A percentile compares a stretch with the other conserved stretches of the same genome.
phyloP scores from a whole-genome alignment of 257 asterid genomes.

The Nicotiana attenuata region DNA sequence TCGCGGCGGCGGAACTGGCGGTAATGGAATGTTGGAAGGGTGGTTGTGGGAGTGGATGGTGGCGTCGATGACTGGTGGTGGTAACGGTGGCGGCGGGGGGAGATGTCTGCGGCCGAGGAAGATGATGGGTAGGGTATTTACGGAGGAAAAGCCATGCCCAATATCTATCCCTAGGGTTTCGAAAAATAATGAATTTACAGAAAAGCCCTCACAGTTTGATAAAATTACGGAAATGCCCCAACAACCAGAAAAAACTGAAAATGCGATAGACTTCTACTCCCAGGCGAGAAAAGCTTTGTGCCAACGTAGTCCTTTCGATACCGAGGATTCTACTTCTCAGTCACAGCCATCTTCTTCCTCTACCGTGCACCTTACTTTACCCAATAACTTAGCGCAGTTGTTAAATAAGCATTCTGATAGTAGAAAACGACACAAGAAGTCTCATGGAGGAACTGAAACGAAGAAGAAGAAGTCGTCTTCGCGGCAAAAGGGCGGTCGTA shows the following conservation, averaged over 20 bases:
- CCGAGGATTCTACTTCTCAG: slow-evolving; percentile 34
- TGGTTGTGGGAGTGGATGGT: slow-evolving; percentile 43
- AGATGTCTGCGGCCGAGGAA: slow-evolving; percentile 63
- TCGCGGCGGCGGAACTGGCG: not conserved
- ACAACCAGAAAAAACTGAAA: slow-evolving; percentile 12
- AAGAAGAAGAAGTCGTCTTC: slow-evolving; percentile 37
- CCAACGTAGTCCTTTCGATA: slow-evolving; percentile 66
- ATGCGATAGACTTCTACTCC: slow-evolving; percentile 47
- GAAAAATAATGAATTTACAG: slow-evolving; percentile 37
- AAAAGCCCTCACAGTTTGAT: slow-evolving; percentile 44
- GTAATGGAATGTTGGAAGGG: slow-evolving; percentile 26
- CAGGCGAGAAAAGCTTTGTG: slow-evolving; percentile 81
- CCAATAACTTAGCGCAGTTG: slow-evolving; percentile 57
- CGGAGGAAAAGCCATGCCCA: slow-evolving; percentile 39
- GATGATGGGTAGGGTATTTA: slow-evolving; percentile 45
- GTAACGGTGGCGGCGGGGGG: slow-evolving; percentile 36
- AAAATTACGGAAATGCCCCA: slow-evolving; percentile 48
- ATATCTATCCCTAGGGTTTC: slow-evolving; percentile 22
- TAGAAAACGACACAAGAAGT: slow-evolving; percentile 72
- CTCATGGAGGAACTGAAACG: slow-evolving; percentile 52
- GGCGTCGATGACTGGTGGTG: slow-evolving; percentile 61
- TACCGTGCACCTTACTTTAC: slow-evolving; percentile 42
- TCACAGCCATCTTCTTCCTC: slow-evolving; percentile 12
- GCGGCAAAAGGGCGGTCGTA: slow-evolving; percentile 38
- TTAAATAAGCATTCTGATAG: slow-evolving; percentile 59